A percentile compares a stretch with the other conserved stretches of the same genome.
Conservation (phyloP, 441 rosid species). For the Pelargonium exstipulatum region DNA sequence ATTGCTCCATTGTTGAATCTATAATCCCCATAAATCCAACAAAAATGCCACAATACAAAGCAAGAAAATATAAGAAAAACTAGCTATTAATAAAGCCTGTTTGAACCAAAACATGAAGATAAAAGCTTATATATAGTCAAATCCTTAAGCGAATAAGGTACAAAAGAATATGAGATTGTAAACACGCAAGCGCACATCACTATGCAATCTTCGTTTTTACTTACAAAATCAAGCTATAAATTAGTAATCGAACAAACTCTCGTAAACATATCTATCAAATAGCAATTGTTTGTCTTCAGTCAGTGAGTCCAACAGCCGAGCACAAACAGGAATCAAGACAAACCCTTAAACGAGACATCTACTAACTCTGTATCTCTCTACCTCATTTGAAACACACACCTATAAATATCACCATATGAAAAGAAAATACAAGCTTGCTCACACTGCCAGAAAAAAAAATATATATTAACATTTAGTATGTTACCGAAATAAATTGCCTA, state of each 20-base stretch:
- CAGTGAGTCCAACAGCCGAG: slow-evolving; percentile 41
- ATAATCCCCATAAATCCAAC: too few species aligned
- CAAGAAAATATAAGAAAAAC: too few species aligned
- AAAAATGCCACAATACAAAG: too few species aligned
- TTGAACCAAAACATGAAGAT: too few species aligned
- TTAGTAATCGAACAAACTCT: slow-evolving; percentile 42
- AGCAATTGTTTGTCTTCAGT: slow-evolving; percentile 22
- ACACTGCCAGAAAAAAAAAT: slow-evolving; percentile 40
- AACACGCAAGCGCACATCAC: slow-evolving; percentile 6
- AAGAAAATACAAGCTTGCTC: slow-evolving; percentile 38
- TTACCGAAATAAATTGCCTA: slow-evolving; percentile 32
- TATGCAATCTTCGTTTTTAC: slow-evolving; percentile 32
- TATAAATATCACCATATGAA: slow-evolving; percentile 9
- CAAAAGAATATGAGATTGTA: too few species aligned
- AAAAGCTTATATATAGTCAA: too few species aligned
- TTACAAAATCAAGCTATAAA: slow-evolving; percentile 42
- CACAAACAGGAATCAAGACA: slow-evolving; percentile 33
- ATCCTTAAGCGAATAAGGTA: too few species aligned
- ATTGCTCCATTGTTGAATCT: too few species aligned
- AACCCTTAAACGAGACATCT: slow-evolving; percentile 34
- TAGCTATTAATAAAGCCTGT: too few species aligned
- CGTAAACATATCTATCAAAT: slow-evolving; percentile 35
- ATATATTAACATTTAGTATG: slow-evolving; percentile 41
- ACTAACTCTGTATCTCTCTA: slow-evolving; percentile 26
- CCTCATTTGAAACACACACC: slow-evolving; percentile 36